A percentile compares a stretch with the other conserved stretches of the same genome.
Conservation (phyloP, 163 green algal genomes). For the Picocystis sp. region DNA sequence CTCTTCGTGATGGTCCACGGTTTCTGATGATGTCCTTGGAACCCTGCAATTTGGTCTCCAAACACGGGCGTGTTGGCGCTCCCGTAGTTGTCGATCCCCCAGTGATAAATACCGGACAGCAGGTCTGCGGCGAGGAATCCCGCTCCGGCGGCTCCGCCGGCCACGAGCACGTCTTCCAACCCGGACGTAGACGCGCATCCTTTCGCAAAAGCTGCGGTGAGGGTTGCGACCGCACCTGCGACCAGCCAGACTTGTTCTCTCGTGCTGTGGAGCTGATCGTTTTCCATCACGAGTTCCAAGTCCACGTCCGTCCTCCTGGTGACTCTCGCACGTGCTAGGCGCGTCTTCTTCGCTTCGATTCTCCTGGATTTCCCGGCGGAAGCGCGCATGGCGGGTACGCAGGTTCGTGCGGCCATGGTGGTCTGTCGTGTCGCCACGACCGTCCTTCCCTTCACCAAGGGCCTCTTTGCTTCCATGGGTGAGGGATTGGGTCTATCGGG, state of each 20-base stretch:
- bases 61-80: slow-evolving; percentile 24
- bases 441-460: no score
- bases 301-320: slow-evolving; percentile 4
- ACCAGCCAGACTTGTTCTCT: slow-evolving; percentile 1
- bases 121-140: slow-evolving; percentile 16
- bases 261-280: slow-evolving; percentile 5
- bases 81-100: slow-evolving; percentile 88
- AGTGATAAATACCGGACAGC: slow-evolving; percentile 53
- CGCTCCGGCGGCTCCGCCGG: not conserved
- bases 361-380: no score
- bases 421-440: no score
- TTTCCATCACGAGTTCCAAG: slow-evolving; percentile 3
- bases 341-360: no score
- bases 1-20: slow-evolving; percentile 95
- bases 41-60: slow-evolving; percentile 67
- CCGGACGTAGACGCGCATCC: not conserved
- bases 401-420: no score
- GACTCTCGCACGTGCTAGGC: no score
- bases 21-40: slow-evolving; percentile 81
- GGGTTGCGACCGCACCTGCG: not conserved
- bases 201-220: slow-evolving; percentile 1
- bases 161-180: not conserved
- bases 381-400: no score
- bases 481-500: no score
- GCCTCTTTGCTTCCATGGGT: no score